These are phyloP conservation scores for Lathyrus oleraceus DNA, from an alignment of 306 rosid species.

Conservation along the genomic window DNA sequence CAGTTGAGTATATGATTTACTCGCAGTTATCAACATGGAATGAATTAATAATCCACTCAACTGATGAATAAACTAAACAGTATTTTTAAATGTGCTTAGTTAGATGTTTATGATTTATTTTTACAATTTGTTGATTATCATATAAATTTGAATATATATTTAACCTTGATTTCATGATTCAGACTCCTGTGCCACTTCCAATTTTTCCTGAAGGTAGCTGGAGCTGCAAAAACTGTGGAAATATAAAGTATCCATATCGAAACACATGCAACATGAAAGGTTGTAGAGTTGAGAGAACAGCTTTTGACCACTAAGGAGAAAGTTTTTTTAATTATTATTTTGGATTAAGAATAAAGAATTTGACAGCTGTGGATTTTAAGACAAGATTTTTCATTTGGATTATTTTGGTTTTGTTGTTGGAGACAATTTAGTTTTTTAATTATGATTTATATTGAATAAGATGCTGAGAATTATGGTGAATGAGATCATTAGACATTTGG, in stretches of 20 bases:
- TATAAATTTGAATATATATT: too few species aligned
- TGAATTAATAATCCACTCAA: too few species aligned
- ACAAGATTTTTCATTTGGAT: conserved; percentile 21
- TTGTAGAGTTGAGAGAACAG: conserved; percentile 48
- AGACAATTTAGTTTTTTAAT: conserved; percentile 8
- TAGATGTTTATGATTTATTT: too few species aligned
- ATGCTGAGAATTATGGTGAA: neutral
- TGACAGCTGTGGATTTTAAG: neutral
- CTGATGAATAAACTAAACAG: too few species aligned
- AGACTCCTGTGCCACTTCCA: too few species aligned
- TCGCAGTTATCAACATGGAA: too few species aligned
- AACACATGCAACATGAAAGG: conserved; percentile 50
- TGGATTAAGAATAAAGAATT: neutral
- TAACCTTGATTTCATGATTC: too few species aligned
- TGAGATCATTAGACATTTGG: neutral
- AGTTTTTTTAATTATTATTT: too few species aligned
- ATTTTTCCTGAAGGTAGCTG: conserved; percentile 46
- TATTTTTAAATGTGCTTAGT: too few species aligned
- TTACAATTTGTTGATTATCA: too few species aligned
- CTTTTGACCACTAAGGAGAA: conserved; percentile 30
- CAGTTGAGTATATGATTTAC: too few species aligned
- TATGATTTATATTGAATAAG: neutral
- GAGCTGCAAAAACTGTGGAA: conserved; percentile 50
- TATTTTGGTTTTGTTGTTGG: conserved; percentile 29
- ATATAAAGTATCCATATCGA: conserved; percentile 53